phyloP scores from a whole-genome alignment of 495 filamentous ascomycete genomes.

The Podospora appendiculata region DNA sequence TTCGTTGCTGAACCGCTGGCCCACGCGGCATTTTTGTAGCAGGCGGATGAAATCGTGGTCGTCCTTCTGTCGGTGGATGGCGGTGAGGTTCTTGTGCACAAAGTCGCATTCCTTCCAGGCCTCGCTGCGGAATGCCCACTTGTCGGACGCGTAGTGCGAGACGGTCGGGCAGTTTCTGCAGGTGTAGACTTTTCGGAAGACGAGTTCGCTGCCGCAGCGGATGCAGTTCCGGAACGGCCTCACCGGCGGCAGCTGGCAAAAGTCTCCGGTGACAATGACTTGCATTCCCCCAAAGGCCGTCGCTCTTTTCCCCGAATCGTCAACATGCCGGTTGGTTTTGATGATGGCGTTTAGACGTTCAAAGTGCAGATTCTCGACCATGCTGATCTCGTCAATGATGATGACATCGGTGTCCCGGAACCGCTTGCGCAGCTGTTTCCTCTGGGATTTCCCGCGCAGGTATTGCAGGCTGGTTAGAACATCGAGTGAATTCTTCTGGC shows the following conservation, averaged over 20 bases:
- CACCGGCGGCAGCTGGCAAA: slow-evolving; percentile 91
- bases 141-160: slow-evolving; percentile 27
- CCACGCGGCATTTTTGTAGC: slow-evolving; percentile 43
- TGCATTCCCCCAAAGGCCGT: slow-evolving; percentile 87
- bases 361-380: slow-evolving; percentile 49
- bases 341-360: slow-evolving; percentile 45
- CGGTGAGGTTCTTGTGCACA: slow-evolving; percentile 33
- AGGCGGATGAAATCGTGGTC: slow-evolving; percentile 35
- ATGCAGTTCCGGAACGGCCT: slow-evolving; percentile 74
- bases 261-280: slow-evolving; percentile 89
- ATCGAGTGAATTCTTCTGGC: slow-evolving; percentile 14
- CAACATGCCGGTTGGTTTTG: slow-evolving; percentile 25
- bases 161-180: slow-evolving; percentile 15
- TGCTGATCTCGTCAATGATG: slow-evolving; percentile 39
- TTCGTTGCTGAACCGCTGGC: slow-evolving; percentile 20
- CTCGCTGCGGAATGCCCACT: slow-evolving; percentile 30
- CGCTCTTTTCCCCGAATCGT: slow-evolving; percentile 15
- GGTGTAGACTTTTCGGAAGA: slow-evolving; percentile 56
- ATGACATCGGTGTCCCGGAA: slow-evolving; percentile 33
- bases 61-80: slow-evolving; percentile 48
- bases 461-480: slow-evolving; percentile 1
- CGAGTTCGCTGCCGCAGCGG: slow-evolving; percentile 62
- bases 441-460: too few relatives aligned
- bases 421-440: slow-evolving; percentile 13
- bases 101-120: slow-evolving; percentile 31